A percentile compares a stretch with the other conserved stretches of the same genome.
These are phyloP conservation scores for Lodderomyces margitis DNA, from an alignment of 1,139 yeast genomes.

Conservation along the genomic window DNA sequence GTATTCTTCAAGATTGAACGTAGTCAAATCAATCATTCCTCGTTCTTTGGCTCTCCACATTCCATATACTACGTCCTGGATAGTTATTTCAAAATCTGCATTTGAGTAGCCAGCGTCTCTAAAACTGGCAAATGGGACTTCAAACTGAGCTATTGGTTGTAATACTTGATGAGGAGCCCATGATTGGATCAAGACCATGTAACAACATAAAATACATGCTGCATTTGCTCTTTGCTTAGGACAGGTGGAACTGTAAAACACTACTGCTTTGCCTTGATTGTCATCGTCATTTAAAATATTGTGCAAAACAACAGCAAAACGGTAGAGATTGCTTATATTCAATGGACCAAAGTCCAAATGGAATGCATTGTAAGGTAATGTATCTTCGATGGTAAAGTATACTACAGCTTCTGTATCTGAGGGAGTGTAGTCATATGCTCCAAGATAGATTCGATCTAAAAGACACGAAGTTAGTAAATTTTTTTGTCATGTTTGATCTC, in stretches of 20 bases:
- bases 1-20: conserved; percentile 89
- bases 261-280: conserved; percentile 86
- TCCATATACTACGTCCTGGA: conserved; percentile 93
- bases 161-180: conserved; percentile 99
- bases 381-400: conserved; percentile 89
- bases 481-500: no score
- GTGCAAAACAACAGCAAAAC: conserved; percentile 93
- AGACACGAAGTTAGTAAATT: conserved; percentile 22
- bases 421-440: conserved; percentile 83
- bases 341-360: conserved; percentile 96
- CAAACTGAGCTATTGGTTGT: conserved; percentile 89
- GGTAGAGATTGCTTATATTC: conserved; percentile 86
- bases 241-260: conserved; percentile 79
- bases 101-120: conserved; percentile 96
- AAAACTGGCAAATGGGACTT: conserved; percentile 92
- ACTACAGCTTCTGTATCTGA: conserved; percentile 72
- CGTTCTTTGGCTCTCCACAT: conserved; percentile 98
- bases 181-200: conserved; percentile 90
- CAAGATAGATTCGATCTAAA: conserved; percentile 82
- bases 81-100: conserved; percentile 89
- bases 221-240: conserved; percentile 88
- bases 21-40: conserved; percentile 79
- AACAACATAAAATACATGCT: conserved; percentile 89
- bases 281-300: conserved; percentile 83
- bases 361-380: conserved; percentile 86